phyloP scores from a whole-genome alignment of 805 yeast species.

The Yarrowia sp. region DNA sequence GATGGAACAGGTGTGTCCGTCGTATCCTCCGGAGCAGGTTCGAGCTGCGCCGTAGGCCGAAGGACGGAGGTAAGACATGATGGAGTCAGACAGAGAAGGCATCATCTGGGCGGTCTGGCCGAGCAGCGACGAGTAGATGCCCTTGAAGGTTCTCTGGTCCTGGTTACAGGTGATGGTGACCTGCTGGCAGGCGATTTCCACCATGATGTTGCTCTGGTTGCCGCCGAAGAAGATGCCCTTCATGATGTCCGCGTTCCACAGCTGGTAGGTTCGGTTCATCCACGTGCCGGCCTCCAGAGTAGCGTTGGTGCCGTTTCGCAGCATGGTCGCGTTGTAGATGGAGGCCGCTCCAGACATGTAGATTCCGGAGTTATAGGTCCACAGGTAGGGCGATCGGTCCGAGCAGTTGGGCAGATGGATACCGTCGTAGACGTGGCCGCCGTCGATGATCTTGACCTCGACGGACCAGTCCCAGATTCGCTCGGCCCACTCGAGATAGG shows the following conservation, averaged over 20 bases:
- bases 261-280: constrained; percentile 57
- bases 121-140: constrained; percentile 70
- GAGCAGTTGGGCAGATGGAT: constrained; percentile 58
- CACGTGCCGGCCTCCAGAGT: constrained; percentile 43
- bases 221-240: constrained; percentile 27
- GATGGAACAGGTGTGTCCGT: constrained; percentile 84
- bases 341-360: constrained; percentile 78
- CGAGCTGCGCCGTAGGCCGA: constrained; percentile 73
- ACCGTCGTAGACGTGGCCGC: constrained; percentile 46
- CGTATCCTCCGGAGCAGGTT: constrained; percentile 83
- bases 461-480: constrained; percentile 78
- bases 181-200: constrained; percentile 81
- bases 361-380: constrained; percentile 88
- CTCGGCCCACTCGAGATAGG: constrained; percentile 74
- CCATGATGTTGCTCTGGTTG: constrained; percentile 51
- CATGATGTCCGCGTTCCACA: constrained; percentile 49
- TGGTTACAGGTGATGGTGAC: constrained; percentile 59
- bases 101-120: constrained; percentile 71
- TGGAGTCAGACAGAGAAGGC: constrained; percentile 47
- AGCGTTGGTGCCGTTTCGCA: constrained; percentile 44
- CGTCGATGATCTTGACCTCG: constrained; percentile 49
- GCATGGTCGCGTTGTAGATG: constrained; percentile 63
- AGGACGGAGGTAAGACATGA: constrained; percentile 46
- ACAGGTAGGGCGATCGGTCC: constrained; percentile 55
- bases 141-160: constrained; percentile 92